Evolutionary conservation across 2,329 filamentous ascomycete genomes (phyloP).

Genomic region (Penicillium psychrosexuale): DNA sequence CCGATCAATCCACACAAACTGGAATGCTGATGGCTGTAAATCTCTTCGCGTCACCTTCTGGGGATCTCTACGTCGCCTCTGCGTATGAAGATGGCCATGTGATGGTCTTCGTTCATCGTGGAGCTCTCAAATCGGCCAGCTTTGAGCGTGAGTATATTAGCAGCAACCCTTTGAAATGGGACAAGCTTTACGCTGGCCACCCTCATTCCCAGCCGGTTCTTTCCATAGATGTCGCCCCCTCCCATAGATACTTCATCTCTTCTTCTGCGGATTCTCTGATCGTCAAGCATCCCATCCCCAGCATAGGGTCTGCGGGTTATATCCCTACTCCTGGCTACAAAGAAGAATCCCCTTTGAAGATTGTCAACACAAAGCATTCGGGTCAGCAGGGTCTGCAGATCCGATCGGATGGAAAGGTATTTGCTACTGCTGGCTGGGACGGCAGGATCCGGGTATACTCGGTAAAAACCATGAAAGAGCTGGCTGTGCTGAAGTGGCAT

Average conservation of each 20-base stretch:
- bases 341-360: conserved; percentile 53
- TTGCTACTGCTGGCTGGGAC: conserved; percentile 94
- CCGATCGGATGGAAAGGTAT: conserved; percentile 75
- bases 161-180: conserved; percentile 45
- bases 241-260: conserved; percentile 64
- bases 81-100: conserved; percentile 85
- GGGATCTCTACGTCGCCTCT: conserved; percentile 61
- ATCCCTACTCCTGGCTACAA: conserved; percentile 11
- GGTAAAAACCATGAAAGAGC: conserved; percentile 72
- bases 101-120: conserved; percentile 59
- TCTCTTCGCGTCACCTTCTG: conserved; percentile 52
- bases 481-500: conserved; percentile 95
- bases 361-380: conserved; percentile 75
- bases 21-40: conserved; percentile 84
- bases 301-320: conserved; percentile 1
- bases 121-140: conserved; percentile 35
- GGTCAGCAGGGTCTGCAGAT: conserved; percentile 81
- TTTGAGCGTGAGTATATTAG: conserved; percentile 16
- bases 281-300: conserved; percentile 68
- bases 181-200: conserved; percentile 60
- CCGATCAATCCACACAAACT: conserved; percentile 44
- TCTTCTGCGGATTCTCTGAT: conserved; percentile 79
- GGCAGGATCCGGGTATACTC: conserved; percentile 76
- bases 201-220: conserved; percentile 77
- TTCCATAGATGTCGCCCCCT: conserved; percentile 60